phyloP scores from a whole-genome alignment of 2,329 filamentous ascomycete species.

The Ophioceras dolichostomum region DNA sequence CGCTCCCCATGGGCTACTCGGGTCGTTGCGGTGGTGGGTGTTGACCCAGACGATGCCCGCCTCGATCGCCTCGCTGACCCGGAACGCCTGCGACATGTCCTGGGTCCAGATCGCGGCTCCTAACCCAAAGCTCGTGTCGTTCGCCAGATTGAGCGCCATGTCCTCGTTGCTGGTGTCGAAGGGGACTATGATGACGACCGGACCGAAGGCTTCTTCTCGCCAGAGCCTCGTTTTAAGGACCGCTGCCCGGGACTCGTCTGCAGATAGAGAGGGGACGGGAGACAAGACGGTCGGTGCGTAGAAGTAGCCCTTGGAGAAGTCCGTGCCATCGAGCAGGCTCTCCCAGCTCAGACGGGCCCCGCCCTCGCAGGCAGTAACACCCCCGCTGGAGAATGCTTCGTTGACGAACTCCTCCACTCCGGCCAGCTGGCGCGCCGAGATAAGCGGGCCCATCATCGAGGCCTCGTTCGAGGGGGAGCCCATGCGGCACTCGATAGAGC shows the following conservation, averaged over 20 bases:
- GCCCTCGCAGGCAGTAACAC: constrained; percentile 24
- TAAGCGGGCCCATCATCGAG: constrained; percentile 52
- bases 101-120: constrained; percentile 67
- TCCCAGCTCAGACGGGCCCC: constrained; percentile 32
- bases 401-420: constrained; percentile 55
- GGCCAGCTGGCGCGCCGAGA: constrained; percentile 49
- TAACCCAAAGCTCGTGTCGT: constrained; percentile 64
- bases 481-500: constrained; percentile 39
- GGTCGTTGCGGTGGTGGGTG: constrained; percentile 61
- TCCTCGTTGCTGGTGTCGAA: constrained; percentile 70
- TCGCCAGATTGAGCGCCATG: constrained; percentile 57
- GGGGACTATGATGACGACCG: constrained; percentile 62
- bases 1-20: constrained; percentile 55
- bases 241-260: constrained; percentile 42
- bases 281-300: constrained; percentile 59
- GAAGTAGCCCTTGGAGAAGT: constrained; percentile 54
- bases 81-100: constrained; percentile 60
- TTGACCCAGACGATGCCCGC: constrained; percentile 49
- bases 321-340: constrained; percentile 35
- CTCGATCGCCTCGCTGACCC: constrained; percentile 57
- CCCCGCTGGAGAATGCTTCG: constrained; percentile 45
- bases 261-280: no score
- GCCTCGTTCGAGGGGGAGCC: constrained; percentile 41
- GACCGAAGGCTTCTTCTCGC: constrained; percentile 74
- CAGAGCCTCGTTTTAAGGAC: constrained; percentile 62